Conservation (phyloP, 306 rosid genomes). For the Trifolium repens region DNA sequence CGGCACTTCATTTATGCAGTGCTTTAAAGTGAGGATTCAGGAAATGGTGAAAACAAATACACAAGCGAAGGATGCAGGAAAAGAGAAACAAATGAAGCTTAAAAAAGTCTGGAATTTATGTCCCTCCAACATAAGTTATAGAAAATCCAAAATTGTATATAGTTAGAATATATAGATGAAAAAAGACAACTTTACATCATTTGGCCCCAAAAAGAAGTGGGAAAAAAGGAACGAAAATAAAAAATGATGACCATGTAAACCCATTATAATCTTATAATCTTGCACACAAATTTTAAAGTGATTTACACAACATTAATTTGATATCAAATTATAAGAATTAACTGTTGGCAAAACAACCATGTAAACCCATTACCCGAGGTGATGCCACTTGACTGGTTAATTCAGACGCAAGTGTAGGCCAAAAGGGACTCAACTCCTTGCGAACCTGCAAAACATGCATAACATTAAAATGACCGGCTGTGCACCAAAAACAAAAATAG, state of each 20-base stretch:
- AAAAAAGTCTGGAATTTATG: background rate
- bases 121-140: constrained; percentile 14
- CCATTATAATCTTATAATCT: constrained; percentile 25
- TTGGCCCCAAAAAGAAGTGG: background rate
- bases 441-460: constrained; percentile 71
- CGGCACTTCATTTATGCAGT: too few relatives aligned
- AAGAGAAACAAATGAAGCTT: constrained; percentile 15
- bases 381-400: constrained; percentile 49
- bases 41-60: constrained; percentile 6
- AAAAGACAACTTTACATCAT: background rate
- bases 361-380: constrained; percentile 51
- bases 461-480: constrained; percentile 11
- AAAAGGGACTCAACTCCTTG: constrained; percentile 61
- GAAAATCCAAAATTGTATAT: constrained; percentile 11
- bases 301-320: constrained; percentile 11
- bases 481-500: background rate
- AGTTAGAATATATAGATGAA: background rate
- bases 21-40: background rate
- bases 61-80: background rate
- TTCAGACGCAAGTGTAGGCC: constrained; percentile 71
- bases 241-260: background rate
- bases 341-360: background rate
- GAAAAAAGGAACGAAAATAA: background rate
- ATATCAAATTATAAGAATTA: constrained; percentile 1
- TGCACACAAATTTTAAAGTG: constrained; percentile 12